Conservation (phyloP, 1,139 yeast species). For the Geotrichum restrictum region DNA sequence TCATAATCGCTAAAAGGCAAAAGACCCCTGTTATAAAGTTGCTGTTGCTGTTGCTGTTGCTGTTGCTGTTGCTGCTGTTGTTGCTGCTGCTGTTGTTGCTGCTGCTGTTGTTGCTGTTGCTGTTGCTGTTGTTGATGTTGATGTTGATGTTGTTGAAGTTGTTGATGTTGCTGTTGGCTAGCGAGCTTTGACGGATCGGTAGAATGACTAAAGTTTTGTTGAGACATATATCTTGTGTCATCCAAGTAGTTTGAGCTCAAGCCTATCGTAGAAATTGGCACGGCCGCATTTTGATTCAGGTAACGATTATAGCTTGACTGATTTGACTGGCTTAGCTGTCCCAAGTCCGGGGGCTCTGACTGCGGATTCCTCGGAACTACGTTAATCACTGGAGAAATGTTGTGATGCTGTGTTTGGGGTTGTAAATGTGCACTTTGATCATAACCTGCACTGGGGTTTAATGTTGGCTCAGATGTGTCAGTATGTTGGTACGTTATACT, state of each 20-base stretch:
- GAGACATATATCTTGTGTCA: background rate
- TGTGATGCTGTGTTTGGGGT: background rate
- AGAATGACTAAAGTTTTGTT: background rate
- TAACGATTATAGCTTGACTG: background rate
- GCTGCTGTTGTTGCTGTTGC: background rate
- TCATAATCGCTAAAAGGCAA: background rate
- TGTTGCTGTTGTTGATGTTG: background rate
- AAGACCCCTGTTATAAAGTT: background rate
- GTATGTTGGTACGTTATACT: background rate
- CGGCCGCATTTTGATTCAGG: background rate
- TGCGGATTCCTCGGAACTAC: background rate
- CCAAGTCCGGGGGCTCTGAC: background rate
- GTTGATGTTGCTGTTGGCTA: background rate
- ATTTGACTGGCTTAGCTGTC: background rate
- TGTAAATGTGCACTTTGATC: background rate
- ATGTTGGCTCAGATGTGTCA: background rate
- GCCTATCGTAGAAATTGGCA: background rate
- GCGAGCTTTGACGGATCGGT: background rate
- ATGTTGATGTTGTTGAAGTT: slow-evolving; percentile 1
- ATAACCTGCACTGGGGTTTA: background rate
- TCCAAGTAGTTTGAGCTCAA: background rate
- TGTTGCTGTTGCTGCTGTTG: background rate
- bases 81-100: too few species aligned
- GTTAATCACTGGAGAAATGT: background rate
- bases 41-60: too few species aligned